These are phyloP conservation scores for Phylloporus arenicola DNA, from an alignment of 768 basidiomycete genomes.

Conservation along the genomic window DNA sequence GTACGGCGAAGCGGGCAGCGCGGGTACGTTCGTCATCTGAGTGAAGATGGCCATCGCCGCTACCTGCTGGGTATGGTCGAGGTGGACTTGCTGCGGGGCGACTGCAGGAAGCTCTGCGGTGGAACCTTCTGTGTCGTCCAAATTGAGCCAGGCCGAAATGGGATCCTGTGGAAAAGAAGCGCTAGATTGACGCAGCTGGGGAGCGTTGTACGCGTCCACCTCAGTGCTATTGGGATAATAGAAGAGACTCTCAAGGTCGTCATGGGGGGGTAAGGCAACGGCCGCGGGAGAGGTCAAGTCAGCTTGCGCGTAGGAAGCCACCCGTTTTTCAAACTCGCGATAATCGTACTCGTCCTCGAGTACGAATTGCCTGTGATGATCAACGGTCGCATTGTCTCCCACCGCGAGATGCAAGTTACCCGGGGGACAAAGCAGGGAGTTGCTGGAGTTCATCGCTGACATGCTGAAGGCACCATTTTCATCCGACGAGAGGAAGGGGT, in stretches of 20 bases:
- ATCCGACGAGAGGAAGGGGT: constrained; percentile 23
- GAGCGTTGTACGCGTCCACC: constrained; percentile 7
- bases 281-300: constrained; percentile 2
- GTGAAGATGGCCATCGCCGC: constrained; percentile 22
- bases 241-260: constrained; percentile 23
- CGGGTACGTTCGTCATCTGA: constrained; percentile 22
- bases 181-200: constrained; percentile 17
- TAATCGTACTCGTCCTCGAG: constrained; percentile 14
- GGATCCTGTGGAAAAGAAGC: constrained; percentile 24
- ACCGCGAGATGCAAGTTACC: constrained; percentile 35
- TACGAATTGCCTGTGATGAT: constrained; percentile 17
- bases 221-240: constrained; percentile 9
- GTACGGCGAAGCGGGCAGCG: constrained; percentile 30
- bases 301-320: background rate
- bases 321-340: constrained; percentile 7
- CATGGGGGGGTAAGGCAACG: constrained; percentile 4
- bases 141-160: constrained; percentile 37
- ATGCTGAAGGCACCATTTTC: constrained; percentile 36
- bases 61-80: constrained; percentile 11
- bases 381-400: constrained; percentile 6
- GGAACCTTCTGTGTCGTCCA: constrained; percentile 21
- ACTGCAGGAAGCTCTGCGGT: constrained; percentile 11
- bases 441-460: constrained; percentile 27
- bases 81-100: constrained; percentile 23
- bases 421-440: constrained; percentile 30